These are phyloP conservation scores for Poteriospumella lacustris DNA, from an alignment of 108 stramenopile genomes.

Conservation along the genomic window DNA sequence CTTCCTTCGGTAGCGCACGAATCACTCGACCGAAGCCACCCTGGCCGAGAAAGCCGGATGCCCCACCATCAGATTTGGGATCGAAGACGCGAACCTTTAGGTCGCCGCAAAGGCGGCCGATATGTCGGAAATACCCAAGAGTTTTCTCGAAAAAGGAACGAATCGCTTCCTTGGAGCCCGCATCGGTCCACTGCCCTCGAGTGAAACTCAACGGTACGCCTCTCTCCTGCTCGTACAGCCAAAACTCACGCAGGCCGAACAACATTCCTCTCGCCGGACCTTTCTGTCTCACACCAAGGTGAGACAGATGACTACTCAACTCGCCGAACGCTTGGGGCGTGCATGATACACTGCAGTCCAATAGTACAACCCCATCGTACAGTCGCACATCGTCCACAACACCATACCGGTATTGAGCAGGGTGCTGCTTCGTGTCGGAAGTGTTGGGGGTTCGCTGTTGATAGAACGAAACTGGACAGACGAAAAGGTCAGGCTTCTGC, in stretches of 20 bases:
- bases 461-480: neutral
- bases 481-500: neutral
- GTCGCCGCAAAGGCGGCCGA: neutral
- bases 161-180: neutral
- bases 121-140: neutral
- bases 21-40: neutral
- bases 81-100: neutral
- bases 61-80: neutral
- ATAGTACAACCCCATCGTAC: neutral
- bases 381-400: neutral
- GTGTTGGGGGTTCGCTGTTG: neutral
- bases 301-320: neutral
- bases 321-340: neutral
- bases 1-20: neutral
- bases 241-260: neutral
- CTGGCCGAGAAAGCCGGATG: neutral
- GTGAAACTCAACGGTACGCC: neutral
- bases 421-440: neutral
- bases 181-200: neutral
- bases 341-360: neutral
- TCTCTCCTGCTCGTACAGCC: neutral
- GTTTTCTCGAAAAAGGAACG: neutral
- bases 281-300: neutral
- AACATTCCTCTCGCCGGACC: neutral
- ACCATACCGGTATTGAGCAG: neutral